Percentiles rank a stretch among this genome's conserved stretches.
Evolutionary conservation across 2,329 filamentous ascomycete species (phyloP).

Genomic region (Coniella vitis): DNA sequence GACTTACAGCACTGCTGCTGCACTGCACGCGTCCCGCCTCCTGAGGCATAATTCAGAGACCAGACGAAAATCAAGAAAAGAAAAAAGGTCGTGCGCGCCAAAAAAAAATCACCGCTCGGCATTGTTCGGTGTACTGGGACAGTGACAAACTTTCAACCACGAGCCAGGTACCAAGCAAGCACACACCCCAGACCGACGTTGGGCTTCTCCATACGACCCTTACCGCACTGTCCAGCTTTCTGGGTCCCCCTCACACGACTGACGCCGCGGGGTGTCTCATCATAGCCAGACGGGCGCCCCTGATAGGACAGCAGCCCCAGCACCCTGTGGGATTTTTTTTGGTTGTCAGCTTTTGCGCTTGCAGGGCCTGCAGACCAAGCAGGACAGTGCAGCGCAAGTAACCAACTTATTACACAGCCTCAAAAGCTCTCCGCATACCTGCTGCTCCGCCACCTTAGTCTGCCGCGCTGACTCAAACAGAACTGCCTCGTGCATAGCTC

Average conservation of each 20-base stretch:
- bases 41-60: neutral
- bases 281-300: slow-evolving; percentile 7
- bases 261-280: slow-evolving; percentile 15
- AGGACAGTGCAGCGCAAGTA: neutral
- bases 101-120: no score
- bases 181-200: slow-evolving; percentile 1
- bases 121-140: no score
- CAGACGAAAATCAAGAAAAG: slow-evolving; percentile 1
- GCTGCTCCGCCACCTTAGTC: slow-evolving; percentile 16
- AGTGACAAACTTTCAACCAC: neutral
- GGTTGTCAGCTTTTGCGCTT: slow-evolving; percentile 15
- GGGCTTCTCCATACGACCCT: neutral
- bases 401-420: slow-evolving; percentile 13
- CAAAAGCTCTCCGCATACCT: neutral
- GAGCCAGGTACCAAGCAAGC: slow-evolving; percentile 12
- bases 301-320: slow-evolving; percentile 14
- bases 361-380: neutral
- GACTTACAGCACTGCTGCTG: no score
- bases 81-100: no score
- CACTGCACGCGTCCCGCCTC: no score
- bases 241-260: slow-evolving; percentile 1
- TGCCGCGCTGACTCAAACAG: slow-evolving; percentile 16
- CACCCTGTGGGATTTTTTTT: slow-evolving; percentile 13
- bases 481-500: slow-evolving; percentile 16
- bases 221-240: neutral